A percentile compares a stretch with the other conserved stretches of the same genome.
phyloP scores from a whole-genome alignment of 2,329 filamentous ascomycete genomes.

The Colletotrichum sublineola region DNA sequence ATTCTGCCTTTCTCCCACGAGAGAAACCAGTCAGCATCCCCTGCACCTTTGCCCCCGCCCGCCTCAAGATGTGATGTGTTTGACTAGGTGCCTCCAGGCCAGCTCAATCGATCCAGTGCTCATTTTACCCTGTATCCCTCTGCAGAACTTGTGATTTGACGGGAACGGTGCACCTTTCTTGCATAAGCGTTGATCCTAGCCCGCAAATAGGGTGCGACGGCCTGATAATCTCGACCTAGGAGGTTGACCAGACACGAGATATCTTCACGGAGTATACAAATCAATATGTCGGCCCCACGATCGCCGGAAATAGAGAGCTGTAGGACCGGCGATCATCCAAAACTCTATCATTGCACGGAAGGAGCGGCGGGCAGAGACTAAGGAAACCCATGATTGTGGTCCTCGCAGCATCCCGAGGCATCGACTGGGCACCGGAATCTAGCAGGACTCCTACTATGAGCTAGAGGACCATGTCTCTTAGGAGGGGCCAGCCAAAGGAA shows the following conservation, averaged over 20 bases:
- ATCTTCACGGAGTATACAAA: not conserved
- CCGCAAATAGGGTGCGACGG: not conserved
- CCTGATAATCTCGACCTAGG: not conserved
- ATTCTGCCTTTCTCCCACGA: slow-evolving; percentile 17
- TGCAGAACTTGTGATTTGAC: not conserved
- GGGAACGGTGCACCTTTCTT: not conserved
- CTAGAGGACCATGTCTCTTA: not conserved
- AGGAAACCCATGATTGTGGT: not conserved
- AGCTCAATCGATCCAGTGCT: not conserved
- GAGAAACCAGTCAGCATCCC: too few relatives aligned
- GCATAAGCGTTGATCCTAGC: not conserved
- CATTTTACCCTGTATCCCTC: not conserved
- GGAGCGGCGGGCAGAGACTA: not conserved
- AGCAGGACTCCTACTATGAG: not conserved
- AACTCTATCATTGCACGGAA: not conserved
- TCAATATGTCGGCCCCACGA: not conserved
- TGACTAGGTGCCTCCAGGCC: not conserved
- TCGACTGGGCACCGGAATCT: not conserved
- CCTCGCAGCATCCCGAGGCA: not conserved
- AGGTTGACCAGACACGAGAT: not conserved
- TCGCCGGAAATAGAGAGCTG: not conserved
- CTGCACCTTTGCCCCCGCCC: not conserved
- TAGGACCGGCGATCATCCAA: not conserved
- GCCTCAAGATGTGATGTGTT: not conserved
- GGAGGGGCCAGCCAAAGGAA: not conserved